Base-by-base conservation (phyloP, 495 filamentous ascomycete species). In the Lichina pygmaea region DNA sequence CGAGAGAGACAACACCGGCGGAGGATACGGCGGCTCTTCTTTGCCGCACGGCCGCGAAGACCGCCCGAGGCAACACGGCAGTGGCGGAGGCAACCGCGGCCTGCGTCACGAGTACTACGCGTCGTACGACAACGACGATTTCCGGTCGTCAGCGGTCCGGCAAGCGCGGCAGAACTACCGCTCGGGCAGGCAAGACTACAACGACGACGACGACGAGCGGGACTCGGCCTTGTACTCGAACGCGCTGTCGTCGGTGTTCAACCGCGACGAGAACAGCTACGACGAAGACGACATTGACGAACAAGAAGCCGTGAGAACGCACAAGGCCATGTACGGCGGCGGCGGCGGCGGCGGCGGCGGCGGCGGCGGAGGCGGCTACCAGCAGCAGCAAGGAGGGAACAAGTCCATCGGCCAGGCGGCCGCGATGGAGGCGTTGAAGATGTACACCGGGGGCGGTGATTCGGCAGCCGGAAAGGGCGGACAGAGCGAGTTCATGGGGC, bases 401-500 rank as follows among this genome's bases (percentile, higher is more conserved):
- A 45, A 54, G 10, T 60, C 61, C 2, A 50, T 78, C 13, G 75
- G 75, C 13, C 61, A 65, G 0, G 75, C 73, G 0, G 73, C 74
- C 6, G 75, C 75, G 0, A 65, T 78, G 65, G 70, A 78, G 60
- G 75, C 75, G 7, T 48, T 80, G 52, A 78, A 78, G 64, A 69
- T 72, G 67, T 78, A 77, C 46, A 52, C 55, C 1, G 58, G 57
- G 39, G 54, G 55, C 8, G 50, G 43, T 6, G 47, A 52, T 12
- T 24, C 41, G 58, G 13, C 48, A 33, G 45, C 53, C n/a, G 42
- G 53, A 0, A 56, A 60, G 37, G 64, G 55, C 1, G 55, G 54
- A 1, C 66, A 77, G 63, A 75, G 68, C 53, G 57, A 66, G 53
- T 71, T 78, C 47, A 67, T 80, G 52, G 73, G 72, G 6, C 55